Base-by-base conservation (phyloP, 176 grass and related monocot species). In the Ensete glaucum region DNA sequence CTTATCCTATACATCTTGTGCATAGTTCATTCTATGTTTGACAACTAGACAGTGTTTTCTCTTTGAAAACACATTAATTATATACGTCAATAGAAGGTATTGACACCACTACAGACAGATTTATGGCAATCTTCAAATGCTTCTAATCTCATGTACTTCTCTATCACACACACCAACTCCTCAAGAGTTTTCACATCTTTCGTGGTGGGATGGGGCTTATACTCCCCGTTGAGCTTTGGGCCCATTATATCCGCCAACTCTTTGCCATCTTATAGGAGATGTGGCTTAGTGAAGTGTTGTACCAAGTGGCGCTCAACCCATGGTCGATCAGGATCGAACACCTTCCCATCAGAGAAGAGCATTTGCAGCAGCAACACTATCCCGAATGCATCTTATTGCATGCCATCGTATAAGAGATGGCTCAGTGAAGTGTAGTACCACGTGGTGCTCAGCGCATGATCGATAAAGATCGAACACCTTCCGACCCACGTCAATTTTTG, bases 171-270 rank as follows among this genome's bases (percentile, higher is more conserved):
- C 29, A 34, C 29, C 29, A 34, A 34, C 16, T 73, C 34, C 55
- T 89, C 82, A 0, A 96, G 85, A 5, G 57, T 89, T 77, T 78
- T 85, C 1, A 96, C 66, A 53, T 96, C 87, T 73, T 96, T 92
- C 89, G 88, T 96, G 1, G 89, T 79, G 0, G 89, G 92, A 20
- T 89, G 81, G 48, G 72, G 88, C 63, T 86, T 87, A 0, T 96
- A 92, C 73, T 87, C 81, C 1, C 87, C 87, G 75, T 96, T 85
- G 1, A 96, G 69, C 52, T 76, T 78, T 3, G 77, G 73, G 54
- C 89, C 92, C 92, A 92, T 96, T 17, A 96, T 73, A 21, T 85
- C 62, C 0, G 80, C 66, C 1, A 96, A 64, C 68, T 65, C 87
- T 64, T 56, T 29, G 27, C 27, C 27, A 29, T 29, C 27, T 29